Conservation (phyloP, 2,329 filamentous ascomycete genomes). For the Tolypocladium cylindrosporum region DNA sequence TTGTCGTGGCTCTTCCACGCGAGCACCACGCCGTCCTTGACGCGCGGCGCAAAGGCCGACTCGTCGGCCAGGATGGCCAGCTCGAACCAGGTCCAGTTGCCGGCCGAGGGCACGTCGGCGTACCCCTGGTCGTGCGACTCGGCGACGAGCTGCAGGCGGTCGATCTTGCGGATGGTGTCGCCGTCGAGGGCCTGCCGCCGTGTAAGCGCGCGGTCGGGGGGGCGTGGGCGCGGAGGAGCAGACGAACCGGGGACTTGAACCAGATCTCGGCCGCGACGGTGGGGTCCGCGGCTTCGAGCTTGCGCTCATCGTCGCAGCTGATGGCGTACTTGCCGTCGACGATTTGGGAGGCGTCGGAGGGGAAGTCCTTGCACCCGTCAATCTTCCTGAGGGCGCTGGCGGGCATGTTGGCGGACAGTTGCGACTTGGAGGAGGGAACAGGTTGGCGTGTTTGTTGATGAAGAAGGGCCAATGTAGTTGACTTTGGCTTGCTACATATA, state of each 20-base stretch:
- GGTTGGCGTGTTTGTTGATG: neutral
- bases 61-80: constrained; percentile 1
- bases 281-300: neutral
- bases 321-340: neutral
- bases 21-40: constrained; percentile 2
- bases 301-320: neutral
- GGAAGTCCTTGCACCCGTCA: neutral
- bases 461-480: neutral
- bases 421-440: neutral
- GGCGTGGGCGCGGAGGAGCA: too few species aligned
- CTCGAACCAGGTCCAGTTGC: constrained; percentile 9
- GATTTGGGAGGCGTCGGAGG: neutral
- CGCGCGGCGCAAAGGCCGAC: neutral
- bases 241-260: neutral
- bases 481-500: neutral
- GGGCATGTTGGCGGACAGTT: neutral
- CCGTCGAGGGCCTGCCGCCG: neutral
- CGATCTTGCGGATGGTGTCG: neutral
- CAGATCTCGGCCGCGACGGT: neutral
- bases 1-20: constrained; percentile 3
- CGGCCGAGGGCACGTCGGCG: neutral
- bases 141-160: constrained; percentile 5
- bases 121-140: constrained; percentile 7
- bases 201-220: neutral
- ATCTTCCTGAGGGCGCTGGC: neutral